Percentiles rank a stretch among this genome's conserved stretches.
Evolutionary conservation across 1,284 basidiomycete species (phyloP).

Genomic region (Rhodofomes roseus): DNA sequence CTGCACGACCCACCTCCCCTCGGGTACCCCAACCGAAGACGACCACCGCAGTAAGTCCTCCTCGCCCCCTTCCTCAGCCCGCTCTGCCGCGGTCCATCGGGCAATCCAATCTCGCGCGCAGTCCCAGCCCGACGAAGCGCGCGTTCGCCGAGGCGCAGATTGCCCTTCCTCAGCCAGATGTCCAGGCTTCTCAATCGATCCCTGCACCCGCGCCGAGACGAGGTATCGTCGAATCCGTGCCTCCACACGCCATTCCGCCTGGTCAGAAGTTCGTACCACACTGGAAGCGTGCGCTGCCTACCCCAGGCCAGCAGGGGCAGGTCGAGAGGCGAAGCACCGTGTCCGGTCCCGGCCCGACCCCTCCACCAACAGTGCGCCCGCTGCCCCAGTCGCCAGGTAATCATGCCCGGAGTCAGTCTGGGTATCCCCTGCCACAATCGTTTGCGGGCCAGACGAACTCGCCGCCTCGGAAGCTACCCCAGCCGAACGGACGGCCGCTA

Average conservation of each 20-base stretch:
- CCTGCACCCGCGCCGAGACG: neutral
- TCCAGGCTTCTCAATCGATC: neutral
- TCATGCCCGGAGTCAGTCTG: neutral
- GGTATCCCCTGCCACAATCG: neutral
- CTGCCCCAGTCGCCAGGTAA: constrained; percentile 13
- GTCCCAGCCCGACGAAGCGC: constrained; percentile 19
- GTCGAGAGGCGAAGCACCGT: constrained; percentile 3
- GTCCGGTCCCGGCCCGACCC: neutral
- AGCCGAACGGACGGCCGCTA: neutral
- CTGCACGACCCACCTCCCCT: constrained; percentile 3
- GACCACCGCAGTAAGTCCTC: constrained; percentile 10
- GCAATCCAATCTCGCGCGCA: constrained; percentile 17
- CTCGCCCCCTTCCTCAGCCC: constrained; percentile 20
- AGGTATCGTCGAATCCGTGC: neutral
- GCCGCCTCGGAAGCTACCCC: constrained; percentile 1
- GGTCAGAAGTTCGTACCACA: constrained; percentile 28
- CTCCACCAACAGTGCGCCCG: constrained; percentile 3
- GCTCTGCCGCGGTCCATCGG: constrained; percentile 19
- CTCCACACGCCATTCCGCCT: constrained; percentile 6
- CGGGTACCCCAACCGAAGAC: constrained; percentile 7
- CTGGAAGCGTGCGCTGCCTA: constrained; percentile 28
- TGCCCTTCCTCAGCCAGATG: neutral
- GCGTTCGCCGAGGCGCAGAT: neutral
- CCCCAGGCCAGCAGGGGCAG: constrained; percentile 13
- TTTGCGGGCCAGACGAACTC: neutral